phyloP scores from a whole-genome alignment of 2,329 filamentous ascomycete species.

The Aureobasidium sp. region DNA sequence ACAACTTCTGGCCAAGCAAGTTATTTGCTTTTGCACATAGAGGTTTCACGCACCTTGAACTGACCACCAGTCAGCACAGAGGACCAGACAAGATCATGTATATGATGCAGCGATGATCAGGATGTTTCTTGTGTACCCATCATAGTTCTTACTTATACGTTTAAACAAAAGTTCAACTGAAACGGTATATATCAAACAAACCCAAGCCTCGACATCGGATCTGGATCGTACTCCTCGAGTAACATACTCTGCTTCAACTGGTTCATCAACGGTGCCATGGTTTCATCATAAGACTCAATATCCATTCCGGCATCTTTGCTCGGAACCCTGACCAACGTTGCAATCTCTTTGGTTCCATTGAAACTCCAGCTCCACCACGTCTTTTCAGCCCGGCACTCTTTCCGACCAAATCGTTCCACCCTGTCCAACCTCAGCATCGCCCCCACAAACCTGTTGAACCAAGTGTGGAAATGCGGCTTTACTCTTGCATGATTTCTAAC shows the following conservation, averaged over 20 bases:
- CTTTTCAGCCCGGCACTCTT: conserved; percentile 33
- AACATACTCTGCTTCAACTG: conserved; percentile 39
- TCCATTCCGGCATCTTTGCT: conserved; percentile 34
- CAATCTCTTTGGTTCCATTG: conserved; percentile 32
- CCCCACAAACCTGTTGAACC: conserved; percentile 43
- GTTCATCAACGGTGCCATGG: conserved; percentile 41
- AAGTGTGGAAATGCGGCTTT: conserved; percentile 41
- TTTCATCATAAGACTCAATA: conserved; percentile 42
- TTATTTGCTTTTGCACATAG: too few species aligned
- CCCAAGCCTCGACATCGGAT: conserved; percentile 32
- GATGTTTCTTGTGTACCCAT: too few species aligned
- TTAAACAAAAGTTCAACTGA: not conserved
- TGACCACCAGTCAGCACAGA: too few species aligned
- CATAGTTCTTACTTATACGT: not conserved
- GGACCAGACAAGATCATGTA: too few species aligned
- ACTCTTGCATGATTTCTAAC: conserved; percentile 38
- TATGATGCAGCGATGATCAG: too few species aligned
- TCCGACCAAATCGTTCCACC: conserved; percentile 41
- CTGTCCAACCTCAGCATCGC: conserved; percentile 47
- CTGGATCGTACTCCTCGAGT: conserved; percentile 41
- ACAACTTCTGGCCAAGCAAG: too few species aligned
- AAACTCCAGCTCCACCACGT: conserved; percentile 47
- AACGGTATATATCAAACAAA: conserved; percentile 3
- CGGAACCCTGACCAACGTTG: conserved; percentile 34
- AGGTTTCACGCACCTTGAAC: too few species aligned